A percentile compares a stretch with the other conserved stretches of the same genome.
Evolutionary conservation across 441 rosid species (phyloP).

Genomic region (Macaranga tanarius): DNA sequence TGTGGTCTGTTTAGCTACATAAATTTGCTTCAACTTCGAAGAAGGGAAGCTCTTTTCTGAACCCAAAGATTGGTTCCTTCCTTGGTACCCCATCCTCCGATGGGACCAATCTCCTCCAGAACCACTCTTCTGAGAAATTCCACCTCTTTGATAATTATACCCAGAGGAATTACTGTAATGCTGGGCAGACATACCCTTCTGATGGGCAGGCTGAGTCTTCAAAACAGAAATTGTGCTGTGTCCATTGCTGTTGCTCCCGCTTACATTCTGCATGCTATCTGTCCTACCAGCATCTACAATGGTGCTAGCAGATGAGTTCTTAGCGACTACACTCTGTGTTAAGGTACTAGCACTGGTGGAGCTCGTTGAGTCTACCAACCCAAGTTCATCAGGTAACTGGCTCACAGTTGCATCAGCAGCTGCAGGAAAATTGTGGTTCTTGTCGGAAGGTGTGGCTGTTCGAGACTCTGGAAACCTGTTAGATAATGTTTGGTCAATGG

Average conservation of each 20-base stretch:
- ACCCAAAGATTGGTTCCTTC: conserved; percentile 58
- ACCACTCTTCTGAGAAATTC: conserved; percentile 44
- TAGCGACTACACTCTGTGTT: conserved; percentile 30
- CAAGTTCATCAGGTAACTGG: conserved; percentile 58
- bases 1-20: conserved; percentile 86
- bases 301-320: conserved; percentile 38
- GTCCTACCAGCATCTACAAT: conserved; percentile 36
- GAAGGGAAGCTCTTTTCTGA: conserved; percentile 61
- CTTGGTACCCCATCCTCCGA: conserved; percentile 68
- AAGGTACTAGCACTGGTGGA: conserved; percentile 36
- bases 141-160: conserved; percentile 51
- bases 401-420: conserved; percentile 38
- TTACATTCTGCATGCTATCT: conserved; percentile 29
- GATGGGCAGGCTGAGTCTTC: conserved; percentile 47
- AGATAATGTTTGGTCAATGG: conserved; percentile 46
- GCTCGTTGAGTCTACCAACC: conserved; percentile 54
- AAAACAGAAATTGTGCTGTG: conserved; percentile 34
- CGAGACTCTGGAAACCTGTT: conserved; percentile 51
- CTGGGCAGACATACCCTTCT: conserved; percentile 49
- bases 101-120: conserved; percentile 58
- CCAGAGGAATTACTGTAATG: conserved; percentile 44
- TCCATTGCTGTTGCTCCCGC: conserved; percentile 29
- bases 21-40: conserved; percentile 87
- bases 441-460: conserved; percentile 41
- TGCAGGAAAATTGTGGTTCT: conserved; percentile 32